Percentiles rank a stretch among this genome's conserved stretches.
These are phyloP conservation scores for Malassezia cuniculi DNA, from an alignment of 1,284 basidiomycete species.

Conservation along the genomic window DNA sequence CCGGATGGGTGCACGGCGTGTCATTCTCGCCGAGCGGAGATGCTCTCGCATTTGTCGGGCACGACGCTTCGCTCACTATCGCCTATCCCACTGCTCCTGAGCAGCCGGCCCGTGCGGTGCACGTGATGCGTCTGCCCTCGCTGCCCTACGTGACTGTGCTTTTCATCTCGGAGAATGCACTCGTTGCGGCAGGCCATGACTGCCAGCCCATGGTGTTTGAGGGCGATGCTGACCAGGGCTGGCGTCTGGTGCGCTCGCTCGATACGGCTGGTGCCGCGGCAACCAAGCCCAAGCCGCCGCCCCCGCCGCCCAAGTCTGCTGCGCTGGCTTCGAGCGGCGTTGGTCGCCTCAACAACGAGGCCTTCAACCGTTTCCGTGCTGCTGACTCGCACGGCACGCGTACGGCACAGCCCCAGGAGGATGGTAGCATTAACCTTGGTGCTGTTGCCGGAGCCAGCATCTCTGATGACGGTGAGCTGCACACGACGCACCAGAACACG, in stretches of 20 bases:
- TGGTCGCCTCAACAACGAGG: conserved; percentile 80
- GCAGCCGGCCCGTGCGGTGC: conserved; percentile 30
- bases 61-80: conserved; percentile 40
- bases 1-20: conserved; percentile 93
- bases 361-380: conserved; percentile 86
- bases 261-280: conserved; percentile 35
- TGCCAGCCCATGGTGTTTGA: conserved; percentile 67
- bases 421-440: conserved; percentile 50
- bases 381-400: conserved; percentile 69
- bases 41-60: conserved; percentile 68
- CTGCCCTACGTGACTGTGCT: conserved; percentile 46
- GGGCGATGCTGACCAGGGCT: conserved; percentile 28
- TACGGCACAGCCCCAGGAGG: conserved; percentile 39
- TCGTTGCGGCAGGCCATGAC: conserved; percentile 86
- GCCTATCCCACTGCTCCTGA: conserved; percentile 38
- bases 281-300: conserved; percentile 33
- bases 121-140: conserved; percentile 36
- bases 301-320: conserved; percentile 32
- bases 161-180: conserved; percentile 60
- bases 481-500: conserved; percentile 86
- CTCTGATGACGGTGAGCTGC: conserved; percentile 55
- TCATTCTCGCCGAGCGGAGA: conserved; percentile 91
- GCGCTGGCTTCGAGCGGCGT: conserved; percentile 47
- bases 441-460: conserved; percentile 53
- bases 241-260: conserved; percentile 31